Conservation (phyloP, 2,329 filamentous ascomycete genomes). For the Epicoccum nigrum region DNA sequence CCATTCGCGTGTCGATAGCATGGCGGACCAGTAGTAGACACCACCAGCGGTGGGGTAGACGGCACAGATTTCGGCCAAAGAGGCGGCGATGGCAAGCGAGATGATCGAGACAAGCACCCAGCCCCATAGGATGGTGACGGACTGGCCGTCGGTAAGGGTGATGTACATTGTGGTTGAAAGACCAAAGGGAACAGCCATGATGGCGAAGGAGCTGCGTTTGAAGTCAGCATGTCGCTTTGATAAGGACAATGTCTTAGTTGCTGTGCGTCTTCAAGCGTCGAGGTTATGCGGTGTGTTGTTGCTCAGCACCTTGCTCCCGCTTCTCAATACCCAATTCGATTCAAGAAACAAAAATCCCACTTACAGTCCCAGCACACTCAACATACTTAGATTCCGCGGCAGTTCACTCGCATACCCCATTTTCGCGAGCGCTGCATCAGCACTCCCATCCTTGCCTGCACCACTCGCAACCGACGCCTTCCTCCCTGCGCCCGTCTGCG, state of each 20-base stretch:
- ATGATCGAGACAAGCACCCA: conserved; percentile 71
- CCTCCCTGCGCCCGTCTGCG: conserved; percentile 14
- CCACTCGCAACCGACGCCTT: conserved; percentile 20
- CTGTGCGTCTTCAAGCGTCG: neutral
- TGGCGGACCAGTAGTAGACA: conserved; percentile 74
- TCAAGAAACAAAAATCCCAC: conserved; percentile 27
- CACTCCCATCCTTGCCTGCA: conserved; percentile 48
- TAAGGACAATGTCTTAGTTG: neutral
- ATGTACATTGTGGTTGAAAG: conserved; percentile 72
- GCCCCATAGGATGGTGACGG: conserved; percentile 72
- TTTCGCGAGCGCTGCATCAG: conserved; percentile 66
- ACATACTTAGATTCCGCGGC: conserved; percentile 70
- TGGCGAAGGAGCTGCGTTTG: conserved; percentile 65
- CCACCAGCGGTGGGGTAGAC: conserved; percentile 77
- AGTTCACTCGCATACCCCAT: conserved; percentile 74
- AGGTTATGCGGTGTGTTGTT: too few species aligned
- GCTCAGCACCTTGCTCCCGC: neutral
- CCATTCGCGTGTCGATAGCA: conserved; percentile 69
- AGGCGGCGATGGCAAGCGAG: conserved; percentile 70
- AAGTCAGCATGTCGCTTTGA: conserved; percentile 6
- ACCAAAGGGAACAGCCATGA: conserved; percentile 75
- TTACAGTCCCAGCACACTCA: conserved; percentile 69
- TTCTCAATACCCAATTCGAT: too few species aligned
- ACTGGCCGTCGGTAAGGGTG: conserved; percentile 70
- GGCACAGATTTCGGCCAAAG: conserved; percentile 76